Evolutionary conservation across 441 rosid genomes (phyloP), one percentile per base, ranked within the genome.

Genomic region (Cnidoscolus chayamansa): DNA sequence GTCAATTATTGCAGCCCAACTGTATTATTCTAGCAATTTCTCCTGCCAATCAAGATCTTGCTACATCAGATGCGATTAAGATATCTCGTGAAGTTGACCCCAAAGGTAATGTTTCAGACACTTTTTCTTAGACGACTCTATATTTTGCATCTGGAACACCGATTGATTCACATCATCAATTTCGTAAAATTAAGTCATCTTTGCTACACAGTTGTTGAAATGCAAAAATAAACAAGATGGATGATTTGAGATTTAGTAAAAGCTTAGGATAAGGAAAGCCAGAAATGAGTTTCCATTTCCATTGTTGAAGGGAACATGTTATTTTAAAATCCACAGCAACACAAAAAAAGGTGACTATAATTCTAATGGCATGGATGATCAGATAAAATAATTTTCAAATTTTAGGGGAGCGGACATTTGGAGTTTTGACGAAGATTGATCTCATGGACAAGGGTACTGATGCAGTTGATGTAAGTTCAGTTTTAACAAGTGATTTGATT

Each of bases 31-130:
- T 93, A 40, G 98, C 98, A 76, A 89, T 93, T 81, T 93, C 97
- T 75, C 98, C 98, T 68, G 98, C 98, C 72, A 93, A 91, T 83
- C 98, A 93, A 78, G 98, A 93, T 88, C 97, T 93, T 76, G 98
- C 98, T 49, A 93, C 98, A 15, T 91, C 97, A 19, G 97, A 93
- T 85, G 98, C 98, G 31, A 91, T 91, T 83, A 91, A 86, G 83
- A 91, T 93, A 70, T 87, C 94, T 67, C 94, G 98, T 71, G 97
- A 91, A 85, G 93, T 93, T 71, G 98, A 93, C 76, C 97, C 96
- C 56, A 91, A 79, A 86, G 98, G 97, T 89, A 75, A 74, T 43
- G 7, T 47, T 72, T 72, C 50, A 19, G n/a, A 43, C 49, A 25
- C 17, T 62, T 20, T 47, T 45, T 61, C 30, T 20, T 62, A 8